These are phyloP conservation scores for Barnettozyma hawaiiensis DNA, from an alignment of 1,139 yeast genomes.

Conservation along the genomic window DNA sequence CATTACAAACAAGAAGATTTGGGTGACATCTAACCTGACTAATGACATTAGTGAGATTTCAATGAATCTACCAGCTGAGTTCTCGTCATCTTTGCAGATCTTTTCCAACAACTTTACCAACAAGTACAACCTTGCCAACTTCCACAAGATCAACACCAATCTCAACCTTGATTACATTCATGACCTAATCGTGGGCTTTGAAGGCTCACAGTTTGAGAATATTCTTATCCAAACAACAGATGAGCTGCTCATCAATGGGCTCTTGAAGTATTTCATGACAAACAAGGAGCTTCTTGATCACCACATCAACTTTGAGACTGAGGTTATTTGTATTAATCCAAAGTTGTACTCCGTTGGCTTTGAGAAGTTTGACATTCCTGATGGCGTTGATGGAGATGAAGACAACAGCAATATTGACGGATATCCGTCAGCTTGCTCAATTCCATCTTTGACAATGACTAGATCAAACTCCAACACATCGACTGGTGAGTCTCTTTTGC, in stretches of 20 bases:
- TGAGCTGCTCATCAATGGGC: slow-evolving; percentile 18
- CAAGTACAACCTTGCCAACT: slow-evolving; percentile 2
- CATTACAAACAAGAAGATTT: slow-evolving; percentile 20
- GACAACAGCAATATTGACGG: slow-evolving; percentile 3
- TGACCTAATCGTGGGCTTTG: slow-evolving; percentile 20
- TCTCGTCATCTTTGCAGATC: slow-evolving; percentile 4
- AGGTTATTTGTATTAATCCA: slow-evolving; percentile 21
- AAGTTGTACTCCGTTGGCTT: slow-evolving; percentile 19
- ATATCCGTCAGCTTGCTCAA: slow-evolving; percentile 1
- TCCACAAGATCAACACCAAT: slow-evolving; percentile 2
- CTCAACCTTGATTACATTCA: slow-evolving; percentile 17
- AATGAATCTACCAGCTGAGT: slow-evolving; percentile 4
- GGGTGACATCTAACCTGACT: slow-evolving; percentile 13
- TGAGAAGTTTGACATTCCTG: slow-evolving; percentile 16
- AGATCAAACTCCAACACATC: slow-evolving; percentile 20
- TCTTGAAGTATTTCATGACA: slow-evolving; percentile 21
- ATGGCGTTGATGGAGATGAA: slow-evolving; percentile 4
- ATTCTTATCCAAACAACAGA: slow-evolving; percentile 19
- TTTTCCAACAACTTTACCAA: slow-evolving; percentile 4
- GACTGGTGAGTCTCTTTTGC: slow-evolving; percentile 5
- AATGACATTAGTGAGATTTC: slow-evolving; percentile 3
- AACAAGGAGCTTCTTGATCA: slow-evolving; percentile 7
- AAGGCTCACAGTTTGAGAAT: slow-evolving; percentile 11
- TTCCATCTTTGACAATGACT: slow-evolving; percentile 19
- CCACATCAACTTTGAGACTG: slow-evolving; percentile 14